These are phyloP conservation scores for Paramecium sonneborni DNA, from an alignment of 73 alveolate genomes.

Conservation along the genomic window DNA sequence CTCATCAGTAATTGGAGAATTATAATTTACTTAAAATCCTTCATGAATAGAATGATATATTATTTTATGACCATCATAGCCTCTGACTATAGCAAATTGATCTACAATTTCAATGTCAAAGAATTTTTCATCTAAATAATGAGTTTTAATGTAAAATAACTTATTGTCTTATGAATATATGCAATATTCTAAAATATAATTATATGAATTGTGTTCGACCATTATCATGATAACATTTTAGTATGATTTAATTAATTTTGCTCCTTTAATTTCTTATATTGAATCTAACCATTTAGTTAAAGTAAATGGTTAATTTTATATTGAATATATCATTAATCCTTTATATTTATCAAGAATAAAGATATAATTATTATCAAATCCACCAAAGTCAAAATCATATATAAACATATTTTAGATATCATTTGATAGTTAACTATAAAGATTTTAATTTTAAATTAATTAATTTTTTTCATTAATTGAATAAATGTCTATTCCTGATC, in stretches of 20 bases:
- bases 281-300: neutral
- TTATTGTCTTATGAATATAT: neutral
- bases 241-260: neutral
- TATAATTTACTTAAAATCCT: neutral
- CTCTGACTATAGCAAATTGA: conserved; percentile 3
- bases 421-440: neutral
- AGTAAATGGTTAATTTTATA: neutral
- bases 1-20: neutral
- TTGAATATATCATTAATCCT: neutral
- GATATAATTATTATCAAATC: conserved; percentile 3
- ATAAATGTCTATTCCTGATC: neutral
- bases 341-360: neutral
- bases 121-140: conserved; percentile 11
- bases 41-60: neutral
- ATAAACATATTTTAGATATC: neutral
- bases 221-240: neutral
- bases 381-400: neutral
- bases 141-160: neutral
- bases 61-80: conserved; percentile 32
- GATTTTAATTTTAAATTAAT: neutral
- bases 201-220: neutral
- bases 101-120: conserved; percentile 19
- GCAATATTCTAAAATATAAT: neutral
- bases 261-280: neutral
- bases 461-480: neutral